A percentile compares a stretch with the other conserved stretches of the same genome.
Evolutionary conservation across 2,329 filamentous ascomycete genomes (phyloP).

Genomic region (Trichophyton schoenleinii): DNA sequence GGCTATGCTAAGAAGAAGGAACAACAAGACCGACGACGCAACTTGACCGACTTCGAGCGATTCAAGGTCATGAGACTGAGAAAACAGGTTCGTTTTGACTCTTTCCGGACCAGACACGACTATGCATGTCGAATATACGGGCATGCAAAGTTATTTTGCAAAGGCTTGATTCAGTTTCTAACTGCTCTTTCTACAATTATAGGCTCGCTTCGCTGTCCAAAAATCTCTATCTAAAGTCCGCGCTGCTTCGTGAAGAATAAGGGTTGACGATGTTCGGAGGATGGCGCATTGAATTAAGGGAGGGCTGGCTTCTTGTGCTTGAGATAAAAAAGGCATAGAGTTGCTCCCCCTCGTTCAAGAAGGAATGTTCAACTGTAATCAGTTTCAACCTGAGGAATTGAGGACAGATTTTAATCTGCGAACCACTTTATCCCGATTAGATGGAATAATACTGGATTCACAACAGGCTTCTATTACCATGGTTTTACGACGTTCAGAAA

Average conservation of each 20-base stretch:
- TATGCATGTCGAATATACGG: not conserved
- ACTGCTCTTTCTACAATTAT: conserved; percentile 7
- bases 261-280: conserved; percentile 31
- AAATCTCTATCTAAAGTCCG: conserved; percentile 92
- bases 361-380: conserved; percentile 13
- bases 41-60: conserved; percentile 94
- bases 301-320: conserved; percentile 8
- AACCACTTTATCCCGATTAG: conserved; percentile 5
- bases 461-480: conserved; percentile 1
- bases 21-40: conserved; percentile 73
- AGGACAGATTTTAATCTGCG: conserved; percentile 10
- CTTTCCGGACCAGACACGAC: not conserved
- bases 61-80: conserved; percentile 99
- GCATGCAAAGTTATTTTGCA: not conserved
- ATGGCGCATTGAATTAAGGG: conserved; percentile 20
- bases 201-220: conserved; percentile 87
- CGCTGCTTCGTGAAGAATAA: conserved; percentile 47
- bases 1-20: conserved; percentile 89
- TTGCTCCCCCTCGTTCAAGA: conserved; percentile 5
- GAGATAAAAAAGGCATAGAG: conserved; percentile 5
- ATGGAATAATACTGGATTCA: conserved; percentile 1
- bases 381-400: conserved; percentile 13
- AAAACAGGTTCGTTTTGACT: conserved; percentile 66
- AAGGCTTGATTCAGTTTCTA: not conserved
- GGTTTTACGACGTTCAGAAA: not conserved